These are phyloP conservation scores for Globisporangium paroecandrum DNA, from an alignment of 352 stramenopile genomes.

Conservation along the genomic window DNA sequence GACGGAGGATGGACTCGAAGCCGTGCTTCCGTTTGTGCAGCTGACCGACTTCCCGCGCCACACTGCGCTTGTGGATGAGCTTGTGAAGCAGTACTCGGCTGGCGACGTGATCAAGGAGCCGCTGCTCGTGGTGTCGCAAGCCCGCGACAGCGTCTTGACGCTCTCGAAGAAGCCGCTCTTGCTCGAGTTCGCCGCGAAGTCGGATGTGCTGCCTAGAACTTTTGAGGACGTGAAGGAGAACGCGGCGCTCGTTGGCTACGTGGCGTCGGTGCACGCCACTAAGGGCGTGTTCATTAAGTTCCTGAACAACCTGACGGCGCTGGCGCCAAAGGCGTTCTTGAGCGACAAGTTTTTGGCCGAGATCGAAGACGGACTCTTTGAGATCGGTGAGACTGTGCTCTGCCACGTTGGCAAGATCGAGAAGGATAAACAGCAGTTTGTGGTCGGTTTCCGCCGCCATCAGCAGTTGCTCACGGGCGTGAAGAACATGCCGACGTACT, in stretches of 20 bases:
- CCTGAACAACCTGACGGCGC: slow-evolving; percentile 79
- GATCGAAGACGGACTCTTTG: slow-evolving; percentile 72
- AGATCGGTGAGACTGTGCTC: slow-evolving; percentile 84
- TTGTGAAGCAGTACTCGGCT: slow-evolving; percentile 47
- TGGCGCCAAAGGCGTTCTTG: slow-evolving; percentile 77
- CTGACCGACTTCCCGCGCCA: slow-evolving; percentile 83
- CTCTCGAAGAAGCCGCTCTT: slow-evolving; percentile 85
- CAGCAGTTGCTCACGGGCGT: slow-evolving; percentile 30
- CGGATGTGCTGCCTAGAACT: slow-evolving; percentile 32
- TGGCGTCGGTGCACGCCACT: slow-evolving; percentile 69
- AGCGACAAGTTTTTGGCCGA: slow-evolving; percentile 71
- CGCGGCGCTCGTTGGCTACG: slow-evolving; percentile 66
- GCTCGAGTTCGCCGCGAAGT: slow-evolving; percentile 38
- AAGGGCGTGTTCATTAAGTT: slow-evolving; percentile 88
- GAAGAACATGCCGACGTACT: slow-evolving; percentile 40
- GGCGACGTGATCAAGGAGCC: slow-evolving; percentile 55
- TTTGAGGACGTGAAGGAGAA: slow-evolving; percentile 65
- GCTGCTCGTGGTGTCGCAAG: slow-evolving; percentile 67
- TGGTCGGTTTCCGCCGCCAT: slow-evolving; percentile 66
- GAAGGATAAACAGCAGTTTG: slow-evolving; percentile 72
- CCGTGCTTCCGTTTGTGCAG: slow-evolving; percentile 76
- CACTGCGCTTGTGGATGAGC: slow-evolving; percentile 67
- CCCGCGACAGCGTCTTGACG: slow-evolving; percentile 64
- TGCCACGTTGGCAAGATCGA: slow-evolving; percentile 79
- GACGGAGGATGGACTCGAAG: slow-evolving; percentile 69